These are phyloP conservation scores for Phoma sp. DNA, from an alignment of 2,329 filamentous ascomycete genomes.

Conservation along the genomic window DNA sequence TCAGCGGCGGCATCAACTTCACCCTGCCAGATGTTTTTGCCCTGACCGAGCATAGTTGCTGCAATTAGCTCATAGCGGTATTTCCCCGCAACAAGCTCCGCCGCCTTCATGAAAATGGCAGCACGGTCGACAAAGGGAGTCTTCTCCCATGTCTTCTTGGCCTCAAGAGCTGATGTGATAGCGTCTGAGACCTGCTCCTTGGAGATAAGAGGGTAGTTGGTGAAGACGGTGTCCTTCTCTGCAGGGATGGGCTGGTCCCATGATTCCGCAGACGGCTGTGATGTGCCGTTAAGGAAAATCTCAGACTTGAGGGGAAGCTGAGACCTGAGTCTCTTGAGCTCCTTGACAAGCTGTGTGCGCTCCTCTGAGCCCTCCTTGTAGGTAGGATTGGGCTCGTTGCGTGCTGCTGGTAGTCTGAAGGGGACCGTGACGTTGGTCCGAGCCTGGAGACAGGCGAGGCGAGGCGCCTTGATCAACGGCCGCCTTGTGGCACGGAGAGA, in stretches of 20 bases:
- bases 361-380: constrained; percentile 40
- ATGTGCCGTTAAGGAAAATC: constrained; percentile 36
- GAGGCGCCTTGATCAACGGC: constrained; percentile 19
- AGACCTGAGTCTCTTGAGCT: constrained; percentile 33
- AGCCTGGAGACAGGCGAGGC: constrained; percentile 24
- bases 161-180: constrained; percentile 81
- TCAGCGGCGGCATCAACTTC: constrained; percentile 96
- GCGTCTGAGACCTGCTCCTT: constrained; percentile 75
- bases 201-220: constrained; percentile 82
- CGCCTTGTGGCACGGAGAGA: constrained; percentile 19
- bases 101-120: constrained; percentile 92
- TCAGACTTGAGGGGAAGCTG: constrained; percentile 38
- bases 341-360: constrained; percentile 33
- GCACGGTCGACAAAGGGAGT: constrained; percentile 89
- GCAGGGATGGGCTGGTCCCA: constrained; percentile 39
- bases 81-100: constrained; percentile 85
- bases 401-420: constrained; percentile 36
- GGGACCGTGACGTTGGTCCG: constrained; percentile 39
- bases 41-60: constrained; percentile 91
- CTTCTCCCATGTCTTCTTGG: constrained; percentile 83
- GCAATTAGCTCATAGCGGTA: constrained; percentile 97
- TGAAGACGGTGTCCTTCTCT: constrained; percentile 73
- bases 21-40: constrained; percentile 97
- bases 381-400: constrained; percentile 41
- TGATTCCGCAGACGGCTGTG: constrained; percentile 31